phyloP scores from a whole-genome alignment of 1,284 basidiomycete genomes.

The Tilletia indica region DNA sequence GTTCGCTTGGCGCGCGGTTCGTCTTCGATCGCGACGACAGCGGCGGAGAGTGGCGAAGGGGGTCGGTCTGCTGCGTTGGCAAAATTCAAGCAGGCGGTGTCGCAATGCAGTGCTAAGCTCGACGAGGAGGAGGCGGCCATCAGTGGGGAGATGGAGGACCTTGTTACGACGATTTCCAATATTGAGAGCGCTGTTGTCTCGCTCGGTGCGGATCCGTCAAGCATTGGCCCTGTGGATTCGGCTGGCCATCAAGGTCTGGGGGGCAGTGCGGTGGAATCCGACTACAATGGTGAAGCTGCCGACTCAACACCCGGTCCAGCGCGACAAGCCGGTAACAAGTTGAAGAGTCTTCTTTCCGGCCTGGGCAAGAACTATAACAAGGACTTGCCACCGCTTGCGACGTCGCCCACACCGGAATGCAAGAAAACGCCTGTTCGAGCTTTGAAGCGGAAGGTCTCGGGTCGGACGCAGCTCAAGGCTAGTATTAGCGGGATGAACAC shows the following conservation, averaged over 20 bases:
- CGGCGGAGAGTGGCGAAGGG: background rate
- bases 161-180: background rate
- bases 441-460: conserved; percentile 16
- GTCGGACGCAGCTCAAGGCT: background rate
- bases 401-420: too few relatives aligned
- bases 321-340: conserved; percentile 21
- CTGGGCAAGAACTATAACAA: conserved; percentile 17
- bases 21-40: conserved; percentile 15
- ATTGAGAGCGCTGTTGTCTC: background rate
- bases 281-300: too few relatives aligned
- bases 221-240: too few relatives aligned
- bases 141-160: background rate
- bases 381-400: background rate
- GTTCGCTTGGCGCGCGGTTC: conserved; percentile 18
- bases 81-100: background rate
- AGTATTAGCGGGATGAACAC: conserved; percentile 10
- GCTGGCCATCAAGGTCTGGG: too few relatives aligned
- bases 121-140: conserved; percentile 14
- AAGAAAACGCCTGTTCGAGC: conserved; percentile 13
- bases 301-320: background rate
- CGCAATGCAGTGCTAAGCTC: conserved; percentile 10
- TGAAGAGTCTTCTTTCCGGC: conserved; percentile 22
- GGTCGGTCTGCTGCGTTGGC: background rate
- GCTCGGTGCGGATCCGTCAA: background rate
- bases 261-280: background rate